A percentile compares a stretch with the other conserved stretches of the same genome.
phyloP scores from a whole-genome alignment of 768 basidiomycete species.

The Russula abietina region DNA sequence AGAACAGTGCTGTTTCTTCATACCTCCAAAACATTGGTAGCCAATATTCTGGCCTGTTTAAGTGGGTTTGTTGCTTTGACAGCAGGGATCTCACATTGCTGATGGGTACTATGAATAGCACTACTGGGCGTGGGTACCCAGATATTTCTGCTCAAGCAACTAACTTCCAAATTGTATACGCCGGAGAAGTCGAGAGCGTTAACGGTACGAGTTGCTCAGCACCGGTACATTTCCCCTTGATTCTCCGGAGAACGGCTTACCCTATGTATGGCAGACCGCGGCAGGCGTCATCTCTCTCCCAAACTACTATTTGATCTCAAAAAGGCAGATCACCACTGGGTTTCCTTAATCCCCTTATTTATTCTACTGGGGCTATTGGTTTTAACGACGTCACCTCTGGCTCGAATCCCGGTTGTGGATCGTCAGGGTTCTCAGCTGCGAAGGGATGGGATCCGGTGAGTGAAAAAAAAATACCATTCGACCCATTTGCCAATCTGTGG shows the following conservation, averaged over 20 bases:
- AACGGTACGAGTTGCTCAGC: too few species aligned
- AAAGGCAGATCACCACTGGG: conserved; percentile 32
- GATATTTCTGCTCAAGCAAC: conserved; percentile 43
- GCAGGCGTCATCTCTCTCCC: conserved; percentile 35
- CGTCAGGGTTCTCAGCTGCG: conserved; percentile 36
- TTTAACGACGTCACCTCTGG: conserved; percentile 51
- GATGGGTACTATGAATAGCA: conserved; percentile 22
- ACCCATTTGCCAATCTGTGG: not conserved
- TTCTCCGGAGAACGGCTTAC: too few species aligned
- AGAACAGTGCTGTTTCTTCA: conserved; percentile 29
- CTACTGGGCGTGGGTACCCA: conserved; percentile 32
- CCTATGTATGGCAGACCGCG: conserved; percentile 20
- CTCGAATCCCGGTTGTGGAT: conserved; percentile 58
- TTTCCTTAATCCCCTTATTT: conserved; percentile 38
- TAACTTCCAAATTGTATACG: conserved; percentile 54
- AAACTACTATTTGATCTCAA: conserved; percentile 35
- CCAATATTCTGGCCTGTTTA: conserved; percentile 45
- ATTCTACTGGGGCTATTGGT: conserved; percentile 27
- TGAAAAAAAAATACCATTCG: too few species aligned
- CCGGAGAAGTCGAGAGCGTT: conserved; percentile 38
- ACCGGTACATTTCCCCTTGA: too few species aligned
- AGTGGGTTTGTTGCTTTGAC: conserved; percentile 35
- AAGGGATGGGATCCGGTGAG: conserved; percentile 24
- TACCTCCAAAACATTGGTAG: conserved; percentile 40
- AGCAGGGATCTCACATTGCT: not conserved